Conservation (phyloP, 139 green algal species). For the Chlorokybus atmophyticus region DNA sequence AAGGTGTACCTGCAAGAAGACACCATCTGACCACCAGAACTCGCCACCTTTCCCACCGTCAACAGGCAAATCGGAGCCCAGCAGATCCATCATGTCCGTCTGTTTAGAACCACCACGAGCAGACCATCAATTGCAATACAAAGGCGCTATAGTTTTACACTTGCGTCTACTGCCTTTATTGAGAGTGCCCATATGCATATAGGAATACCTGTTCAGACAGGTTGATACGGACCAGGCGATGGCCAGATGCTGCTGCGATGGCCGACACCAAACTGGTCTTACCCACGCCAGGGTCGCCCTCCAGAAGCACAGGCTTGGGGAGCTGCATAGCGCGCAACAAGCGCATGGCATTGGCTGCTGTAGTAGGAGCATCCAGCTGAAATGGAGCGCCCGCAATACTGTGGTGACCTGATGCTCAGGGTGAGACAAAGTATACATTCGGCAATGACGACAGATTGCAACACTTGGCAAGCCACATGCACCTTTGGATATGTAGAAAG, state of each 20-base stretch:
- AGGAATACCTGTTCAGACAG: conserved; percentile 39
- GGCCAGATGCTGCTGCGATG: conserved; percentile 50
- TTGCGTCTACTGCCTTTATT: neutral
- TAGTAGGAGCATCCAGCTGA: conserved; percentile 73
- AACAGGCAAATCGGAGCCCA: conserved; percentile 86
- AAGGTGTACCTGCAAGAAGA: conserved; percentile 65
- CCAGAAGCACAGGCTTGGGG: conserved; percentile 62
- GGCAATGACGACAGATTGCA: too few species aligned
- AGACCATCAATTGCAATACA: neutral
- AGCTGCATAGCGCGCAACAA: conserved; percentile 76
- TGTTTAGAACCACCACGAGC: conserved; percentile 30
- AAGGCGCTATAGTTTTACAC: too few species aligned
- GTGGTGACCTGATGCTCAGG: conserved; percentile 14
- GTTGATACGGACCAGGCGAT: conserved; percentile 81
- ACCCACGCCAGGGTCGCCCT: conserved; percentile 88
- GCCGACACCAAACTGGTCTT: conserved; percentile 88
- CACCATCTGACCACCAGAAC: conserved; percentile 87
- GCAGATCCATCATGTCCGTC: conserved; percentile 98
- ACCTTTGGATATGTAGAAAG: conserved; percentile 26
- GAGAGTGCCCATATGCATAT: neutral
- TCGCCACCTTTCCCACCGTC: conserved; percentile 60
- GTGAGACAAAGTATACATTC: too few species aligned
- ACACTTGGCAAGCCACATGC: too few species aligned
- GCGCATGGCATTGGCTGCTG: conserved; percentile 68
- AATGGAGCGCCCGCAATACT: conserved; percentile 38